Evolutionary conservation across 257 asterid species (phyloP).

Genomic region (Cynanchum wilfordii): DNA sequence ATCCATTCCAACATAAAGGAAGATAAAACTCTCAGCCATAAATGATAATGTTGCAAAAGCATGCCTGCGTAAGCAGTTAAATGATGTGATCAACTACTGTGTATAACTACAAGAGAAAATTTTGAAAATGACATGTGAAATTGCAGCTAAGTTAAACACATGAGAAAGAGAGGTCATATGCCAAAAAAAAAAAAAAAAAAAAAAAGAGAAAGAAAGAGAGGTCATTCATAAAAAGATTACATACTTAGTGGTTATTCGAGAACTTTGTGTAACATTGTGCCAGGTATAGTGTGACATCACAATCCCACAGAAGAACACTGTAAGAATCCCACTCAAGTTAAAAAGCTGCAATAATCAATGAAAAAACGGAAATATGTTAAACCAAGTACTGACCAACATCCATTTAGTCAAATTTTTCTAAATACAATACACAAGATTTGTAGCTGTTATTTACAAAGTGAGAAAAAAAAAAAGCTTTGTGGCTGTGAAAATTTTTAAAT

Average conservation of each 20-base stretch:
- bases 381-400: not conserved
- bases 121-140: not conserved
- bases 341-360: constrained; percentile 40
- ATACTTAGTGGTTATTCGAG: constrained; percentile 68
- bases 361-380: not conserved
- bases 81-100: not conserved
- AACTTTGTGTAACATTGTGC: constrained; percentile 55
- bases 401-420: not conserved
- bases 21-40: constrained; percentile 62
- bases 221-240: constrained; percentile 6
- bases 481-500: not conserved
- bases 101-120: not conserved
- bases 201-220: too few relatives aligned
- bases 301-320: constrained; percentile 80
- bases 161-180: not conserved
- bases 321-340: constrained; percentile 66
- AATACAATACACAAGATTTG: not conserved
- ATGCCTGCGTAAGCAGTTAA: constrained; percentile 40
- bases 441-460: too few relatives aligned
- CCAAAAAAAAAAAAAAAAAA: too few relatives aligned
- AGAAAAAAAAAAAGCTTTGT: too few relatives aligned
- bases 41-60: constrained; percentile 61
- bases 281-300: constrained; percentile 85
- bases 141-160: not conserved
- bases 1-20: constrained; percentile 90